Base-by-base conservation (phyloP, 331 rosid species). In the Rhamnella rubrinervis region DNA sequence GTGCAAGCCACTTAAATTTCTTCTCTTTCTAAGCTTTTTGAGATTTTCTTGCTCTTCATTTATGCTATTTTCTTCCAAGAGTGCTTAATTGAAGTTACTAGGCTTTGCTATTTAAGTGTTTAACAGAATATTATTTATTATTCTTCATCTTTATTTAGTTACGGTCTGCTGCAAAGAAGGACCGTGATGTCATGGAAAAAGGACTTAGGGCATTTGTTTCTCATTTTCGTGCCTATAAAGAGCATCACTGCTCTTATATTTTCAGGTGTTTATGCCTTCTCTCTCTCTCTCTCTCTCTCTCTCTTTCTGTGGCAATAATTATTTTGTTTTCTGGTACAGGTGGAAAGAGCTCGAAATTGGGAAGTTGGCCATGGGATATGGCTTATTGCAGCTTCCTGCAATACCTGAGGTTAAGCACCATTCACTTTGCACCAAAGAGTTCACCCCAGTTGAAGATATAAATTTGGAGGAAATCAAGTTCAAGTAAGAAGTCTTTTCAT, bases 261-360 rank as follows among this genome's bases (percentile, higher is more conserved):
- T 86, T 95, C 76, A 95, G 96, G 97, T 84, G 67, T 70, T 57
- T 74, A 57, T 31, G 35, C 19, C 44, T 26, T 53, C 41, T 67
- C 63, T 31, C 61, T 16, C 53, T 52, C 20, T 8, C n/a, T 20
- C 62, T 20, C 53, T 14, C 20, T 59, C 41, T 70, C 47, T 41
- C 58, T 41, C 59, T 17, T 17, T 40, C 37, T 28, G 2, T 46
- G 20, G 19, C n/a, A 17, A 63, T 21, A 56, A 0, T 20, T 7
- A 21, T 76, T 65, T 49, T 66, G 46, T 73, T 74, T 62, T 63
- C 50, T 63, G 41, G 28, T 59, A 40, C 68, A 91, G 99, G 72
- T 95, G 93, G 97, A 95, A 89, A 80, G 97, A 95, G 72, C 99
- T 95, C 71, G 99, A 95, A 83, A 64, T 89, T 35, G 97, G 96